Evolutionary conservation across 768 basidiomycete species (phyloP).

Genomic region (Lentinula sp.): DNA sequence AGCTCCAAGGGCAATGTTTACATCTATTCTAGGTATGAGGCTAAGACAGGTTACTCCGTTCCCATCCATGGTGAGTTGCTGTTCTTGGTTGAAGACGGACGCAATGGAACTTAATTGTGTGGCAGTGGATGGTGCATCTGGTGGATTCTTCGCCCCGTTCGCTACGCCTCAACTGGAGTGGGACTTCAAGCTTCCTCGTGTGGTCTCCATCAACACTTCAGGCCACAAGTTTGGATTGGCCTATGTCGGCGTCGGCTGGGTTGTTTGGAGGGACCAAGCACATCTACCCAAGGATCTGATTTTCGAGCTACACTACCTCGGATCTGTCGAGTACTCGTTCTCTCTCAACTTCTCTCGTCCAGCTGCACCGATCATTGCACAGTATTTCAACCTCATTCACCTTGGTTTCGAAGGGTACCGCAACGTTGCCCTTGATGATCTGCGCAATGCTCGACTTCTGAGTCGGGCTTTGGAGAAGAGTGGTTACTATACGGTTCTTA

Average conservation of each 20-base stretch:
- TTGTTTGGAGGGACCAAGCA: conserved; percentile 59
- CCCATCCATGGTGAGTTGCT: conserved; percentile 64
- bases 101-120: conserved; percentile 30
- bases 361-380: conserved; percentile 56
- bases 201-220: conserved; percentile 55
- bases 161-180: conserved; percentile 49
- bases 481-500: conserved; percentile 47
- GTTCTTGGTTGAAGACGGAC: conserved; percentile 33
- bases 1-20: background rate
- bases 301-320: conserved; percentile 59
- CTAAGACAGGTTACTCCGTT: conserved; percentile 50
- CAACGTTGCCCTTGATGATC: conserved; percentile 38
- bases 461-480: conserved; percentile 55
- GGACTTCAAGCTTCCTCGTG: conserved; percentile 61
- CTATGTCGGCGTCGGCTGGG: conserved; percentile 49
- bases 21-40: conserved; percentile 26
- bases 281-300: conserved; percentile 67
- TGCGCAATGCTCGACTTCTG: conserved; percentile 58
- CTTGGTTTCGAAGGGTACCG: conserved; percentile 56
- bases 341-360: conserved; percentile 60
- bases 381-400: conserved; percentile 60
- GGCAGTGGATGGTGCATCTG: conserved; percentile 57
- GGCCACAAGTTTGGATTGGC: conserved; percentile 59
- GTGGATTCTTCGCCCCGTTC: conserved; percentile 66
- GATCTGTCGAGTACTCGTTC: conserved; percentile 63